Conservation (phyloP, 768 basidiomycete species). For the Tephrocybe sp. region DNA sequence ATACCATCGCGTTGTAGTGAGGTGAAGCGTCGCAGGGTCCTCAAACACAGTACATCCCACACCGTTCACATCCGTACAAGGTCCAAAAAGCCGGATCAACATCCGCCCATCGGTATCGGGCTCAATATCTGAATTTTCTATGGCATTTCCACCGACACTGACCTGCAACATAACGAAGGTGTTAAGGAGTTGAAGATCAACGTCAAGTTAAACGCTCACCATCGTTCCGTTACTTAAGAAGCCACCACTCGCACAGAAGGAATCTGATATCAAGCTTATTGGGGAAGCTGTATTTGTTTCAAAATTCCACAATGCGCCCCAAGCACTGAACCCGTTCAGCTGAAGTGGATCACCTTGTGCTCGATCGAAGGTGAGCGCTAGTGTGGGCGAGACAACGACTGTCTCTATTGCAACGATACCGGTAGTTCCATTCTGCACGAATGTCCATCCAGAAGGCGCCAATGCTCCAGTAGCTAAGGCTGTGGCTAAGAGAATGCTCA, state of each 20-base stretch:
- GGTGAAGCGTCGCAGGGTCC: conserved; percentile 31
- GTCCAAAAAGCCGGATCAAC: conserved; percentile 39
- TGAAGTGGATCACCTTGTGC: conserved; percentile 10
- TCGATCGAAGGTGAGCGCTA: conserved; percentile 10
- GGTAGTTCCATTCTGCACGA: conserved; percentile 13
- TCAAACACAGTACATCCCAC: conserved; percentile 37
- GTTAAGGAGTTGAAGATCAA: background rate
- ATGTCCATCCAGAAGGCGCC: conserved; percentile 6
- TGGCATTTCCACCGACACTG: conserved; percentile 29
- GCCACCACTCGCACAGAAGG: conserved; percentile 11
- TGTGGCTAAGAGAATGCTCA: background rate
- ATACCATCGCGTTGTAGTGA: conserved; percentile 41
- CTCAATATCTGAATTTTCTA: conserved; percentile 23
- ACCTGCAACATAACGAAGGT: conserved; percentile 14
- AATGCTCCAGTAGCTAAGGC: background rate
- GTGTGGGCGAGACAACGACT: conserved; percentile 9
- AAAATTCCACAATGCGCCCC: conserved; percentile 14
- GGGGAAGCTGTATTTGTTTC: conserved; percentile 10
- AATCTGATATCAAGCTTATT: conserved; percentile 8
- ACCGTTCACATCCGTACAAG: conserved; percentile 30
- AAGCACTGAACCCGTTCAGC: conserved; percentile 6
- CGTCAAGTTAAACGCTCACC: conserved; percentile 2
- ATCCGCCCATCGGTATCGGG: conserved; percentile 30
- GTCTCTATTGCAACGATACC: conserved; percentile 10
- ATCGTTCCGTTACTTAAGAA: conserved; percentile 14